Evolutionary conservation across 257 asterid genomes (phyloP), one percentile per base, ranked within the genome.

Genomic region (Solanum paucissectum): DNA sequence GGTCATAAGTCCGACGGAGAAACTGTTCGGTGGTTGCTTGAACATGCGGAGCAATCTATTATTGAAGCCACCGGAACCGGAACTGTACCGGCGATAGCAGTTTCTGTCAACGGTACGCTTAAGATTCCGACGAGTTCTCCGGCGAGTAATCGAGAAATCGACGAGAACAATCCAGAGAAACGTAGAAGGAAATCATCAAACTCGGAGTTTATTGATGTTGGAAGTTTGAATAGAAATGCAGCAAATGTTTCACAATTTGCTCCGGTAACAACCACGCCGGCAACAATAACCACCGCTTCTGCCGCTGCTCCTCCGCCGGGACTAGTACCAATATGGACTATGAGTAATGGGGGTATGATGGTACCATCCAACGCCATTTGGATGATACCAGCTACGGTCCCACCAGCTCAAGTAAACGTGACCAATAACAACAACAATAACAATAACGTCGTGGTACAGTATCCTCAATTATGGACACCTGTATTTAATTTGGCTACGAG

Each of bases 11-110:
- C 87, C 1, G 87, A 84, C 5, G 87, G 87, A 16, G 87, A 84
- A 84, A 84, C 87, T 34, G 87, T 84, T 40, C 23, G 77, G 87
- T 84, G 87, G 87, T 68, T 84, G 62, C 87, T 84, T 84, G 87
- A 84, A 64, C 87, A 84, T 16, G 81, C 87, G 5, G 87, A 84
- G 10, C 25, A 64, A 37, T 23, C 87, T 37, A 84, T 84, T 14
- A 84, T 84, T 60, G 87, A 64, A 42, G 87, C 87, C 2, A 84
- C 87, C 36, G 87, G 87, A 5, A 84, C 87, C 3, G 87, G 87
- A 64, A 84, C 87, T 27, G 64, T 84, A 5, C 87, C 87, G 20
- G 81, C 87, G 10, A 84, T 84, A 84, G 87, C 87, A 2, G 64
- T 84, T 38, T 84, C 87, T 16, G 75, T 84, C 5, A 68, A 68